These are phyloP conservation scores for Magnolia sinica DNA, from an alignment of 164 flowering plant genomes.

Conservation along the genomic window DNA sequence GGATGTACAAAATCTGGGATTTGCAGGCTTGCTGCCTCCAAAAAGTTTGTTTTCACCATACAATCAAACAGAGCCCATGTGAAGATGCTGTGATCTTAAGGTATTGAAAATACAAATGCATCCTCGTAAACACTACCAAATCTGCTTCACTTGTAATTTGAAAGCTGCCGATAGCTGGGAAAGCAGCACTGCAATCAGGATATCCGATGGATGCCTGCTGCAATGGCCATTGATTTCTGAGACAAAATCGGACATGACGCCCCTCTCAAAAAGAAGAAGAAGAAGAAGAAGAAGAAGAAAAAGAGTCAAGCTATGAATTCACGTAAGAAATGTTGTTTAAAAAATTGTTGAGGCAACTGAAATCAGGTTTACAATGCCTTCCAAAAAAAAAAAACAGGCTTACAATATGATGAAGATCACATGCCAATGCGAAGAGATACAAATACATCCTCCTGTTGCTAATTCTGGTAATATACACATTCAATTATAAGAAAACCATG, in stretches of 20 bases:
- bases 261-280: too few relatives aligned
- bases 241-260: too few relatives aligned
- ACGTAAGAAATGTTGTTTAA: too few relatives aligned
- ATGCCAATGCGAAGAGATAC: neutral
- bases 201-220: constrained; percentile 43
- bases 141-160: constrained; percentile 56
- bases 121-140: constrained; percentile 11
- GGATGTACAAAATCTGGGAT: constrained; percentile 56
- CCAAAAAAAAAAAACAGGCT: too few relatives aligned
- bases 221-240: constrained; percentile 10
- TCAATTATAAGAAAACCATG: too few relatives aligned
- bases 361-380: neutral
- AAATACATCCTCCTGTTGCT: neutral
- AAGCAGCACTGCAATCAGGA: constrained; percentile 33
- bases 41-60: constrained; percentile 33
- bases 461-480: too few relatives aligned
- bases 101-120: neutral
- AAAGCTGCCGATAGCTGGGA: constrained; percentile 42
- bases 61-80: constrained; percentile 3
- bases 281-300: too few relatives aligned
- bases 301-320: constrained; percentile 12
- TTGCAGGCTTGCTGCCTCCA: constrained; percentile 43
- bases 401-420: neutral
- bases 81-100: neutral
- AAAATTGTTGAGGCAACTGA: neutral